These are phyloP conservation scores for Mycosarcoma mackinlayi DNA, from an alignment of 1,284 basidiomycete species.

Conservation along the genomic window DNA sequence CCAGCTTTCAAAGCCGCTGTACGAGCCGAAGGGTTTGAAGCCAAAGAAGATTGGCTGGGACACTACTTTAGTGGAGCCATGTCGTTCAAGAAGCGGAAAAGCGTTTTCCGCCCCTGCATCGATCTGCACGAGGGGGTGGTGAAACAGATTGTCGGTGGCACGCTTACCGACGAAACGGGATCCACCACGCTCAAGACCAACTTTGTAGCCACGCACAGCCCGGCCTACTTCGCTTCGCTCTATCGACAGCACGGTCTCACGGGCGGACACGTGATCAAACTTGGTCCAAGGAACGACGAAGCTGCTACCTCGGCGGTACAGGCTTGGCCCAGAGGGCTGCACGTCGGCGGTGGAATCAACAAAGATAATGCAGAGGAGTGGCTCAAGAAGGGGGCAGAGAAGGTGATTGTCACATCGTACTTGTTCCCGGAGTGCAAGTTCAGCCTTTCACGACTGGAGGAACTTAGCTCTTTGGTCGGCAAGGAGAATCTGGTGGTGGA, in stretches of 20 bases:
- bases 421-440: conserved; percentile 88
- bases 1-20: conserved; percentile 30
- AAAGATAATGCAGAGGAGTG: conserved; percentile 83
- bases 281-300: conserved; percentile 86
- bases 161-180: conserved; percentile 73
- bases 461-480: conserved; percentile 77
- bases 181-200: conserved; percentile 83
- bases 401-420: conserved; percentile 97
- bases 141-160: conserved; percentile 98
- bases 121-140: conserved; percentile 84
- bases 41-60: conserved; percentile 26
- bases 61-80: not conserved
- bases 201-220: conserved; percentile 86
- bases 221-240: conserved; percentile 82
- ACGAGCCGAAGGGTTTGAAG: conserved; percentile 20
- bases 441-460: conserved; percentile 78
- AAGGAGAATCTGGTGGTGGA: conserved; percentile 93
- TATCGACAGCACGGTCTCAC: conserved; percentile 78
- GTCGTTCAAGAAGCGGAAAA: conserved; percentile 36
- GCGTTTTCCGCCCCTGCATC: conserved; percentile 89
- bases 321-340: conserved; percentile 84
- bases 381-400: conserved; percentile 89
- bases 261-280: conserved; percentile 96
- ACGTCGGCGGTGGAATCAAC: conserved; percentile 93
- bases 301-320: conserved; percentile 84